Evolutionary conservation across 2,329 filamentous ascomycete species (phyloP).

Genomic region (Periconia sp.): DNA sequence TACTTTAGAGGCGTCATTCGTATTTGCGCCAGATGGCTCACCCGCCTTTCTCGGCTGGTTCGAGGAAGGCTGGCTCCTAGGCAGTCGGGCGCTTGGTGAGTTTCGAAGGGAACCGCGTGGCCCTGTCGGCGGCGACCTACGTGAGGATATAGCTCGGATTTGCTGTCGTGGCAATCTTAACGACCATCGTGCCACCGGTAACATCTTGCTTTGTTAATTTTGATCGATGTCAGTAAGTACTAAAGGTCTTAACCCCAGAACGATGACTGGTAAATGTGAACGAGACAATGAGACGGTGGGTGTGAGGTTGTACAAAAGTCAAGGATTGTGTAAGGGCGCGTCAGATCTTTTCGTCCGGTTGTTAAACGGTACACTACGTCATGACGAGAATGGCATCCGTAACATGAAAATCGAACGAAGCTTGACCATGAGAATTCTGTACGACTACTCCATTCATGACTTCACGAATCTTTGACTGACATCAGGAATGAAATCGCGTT

Average conservation of each 20-base stretch:
- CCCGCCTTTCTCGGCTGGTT: conserved; percentile 5
- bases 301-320: not conserved
- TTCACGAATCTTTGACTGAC: too few species aligned
- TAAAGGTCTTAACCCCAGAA: too few species aligned
- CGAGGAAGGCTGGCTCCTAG: conserved; percentile 1
- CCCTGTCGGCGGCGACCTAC: conserved; percentile 18
- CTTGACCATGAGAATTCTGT: too few species aligned
- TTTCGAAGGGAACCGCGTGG: conserved; percentile 27
- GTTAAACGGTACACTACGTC: not conserved
- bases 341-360: not conserved
- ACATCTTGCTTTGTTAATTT: conserved; percentile 19
- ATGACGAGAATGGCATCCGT: not conserved
- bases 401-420: too few species aligned
- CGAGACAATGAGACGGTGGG: too few species aligned
- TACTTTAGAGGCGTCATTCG: conserved; percentile 31
- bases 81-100: conserved; percentile 14
- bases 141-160: conserved; percentile 25
- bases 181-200: conserved; percentile 28
- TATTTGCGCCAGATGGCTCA: conserved; percentile 2
- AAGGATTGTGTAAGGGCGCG: not conserved
- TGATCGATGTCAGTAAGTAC: not conserved
- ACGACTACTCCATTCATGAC: too few species aligned
- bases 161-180: conserved; percentile 27
- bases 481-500: too few species aligned
- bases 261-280: too few species aligned